A percentile compares a stretch with the other conserved stretches of the same genome.
Conservation (phyloP, 176 grass and related monocot species). For the Juncus effusus region DNA sequence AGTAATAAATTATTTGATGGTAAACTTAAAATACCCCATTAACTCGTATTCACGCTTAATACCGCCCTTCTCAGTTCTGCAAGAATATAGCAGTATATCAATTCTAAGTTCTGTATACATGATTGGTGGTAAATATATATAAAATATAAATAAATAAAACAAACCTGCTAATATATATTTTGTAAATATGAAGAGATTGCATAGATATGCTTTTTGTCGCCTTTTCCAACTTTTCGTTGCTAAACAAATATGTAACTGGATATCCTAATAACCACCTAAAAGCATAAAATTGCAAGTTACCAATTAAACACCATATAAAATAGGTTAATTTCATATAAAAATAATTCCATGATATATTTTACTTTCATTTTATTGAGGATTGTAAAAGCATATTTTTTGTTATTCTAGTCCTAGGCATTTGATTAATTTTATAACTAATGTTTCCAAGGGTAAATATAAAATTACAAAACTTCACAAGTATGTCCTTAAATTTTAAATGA, state of each 20-base stretch:
- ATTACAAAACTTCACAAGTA: neutral
- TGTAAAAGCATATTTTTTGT: too few relatives aligned
- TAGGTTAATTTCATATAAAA: neutral
- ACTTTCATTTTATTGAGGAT: neutral
- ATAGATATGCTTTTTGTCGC: constrained; percentile 43
- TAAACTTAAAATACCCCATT: constrained; percentile 47
- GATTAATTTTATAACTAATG: too few relatives aligned
- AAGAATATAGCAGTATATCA: constrained; percentile 13
- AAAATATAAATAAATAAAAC: neutral
- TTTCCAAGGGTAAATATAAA: neutral
- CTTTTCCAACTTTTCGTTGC: constrained; percentile 39
- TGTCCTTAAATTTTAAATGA: neutral
- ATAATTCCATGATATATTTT: constrained; percentile 8
- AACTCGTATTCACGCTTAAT: constrained; percentile 50
- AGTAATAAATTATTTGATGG: neutral
- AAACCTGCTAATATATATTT: constrained; percentile 60
- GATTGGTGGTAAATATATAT: neutral
- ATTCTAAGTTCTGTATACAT: neutral
- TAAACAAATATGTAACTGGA: constrained; percentile 72
- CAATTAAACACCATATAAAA: constrained; percentile 9
- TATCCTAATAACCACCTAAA: constrained; percentile 91
- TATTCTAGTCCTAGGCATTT: too few relatives aligned
- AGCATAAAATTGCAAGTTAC: neutral
- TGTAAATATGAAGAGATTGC: constrained; percentile 73
- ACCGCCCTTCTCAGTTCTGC: constrained; percentile 20